Conservation (phyloP, 148 eudicot genomes). For the Cornus suecica region DNA sequence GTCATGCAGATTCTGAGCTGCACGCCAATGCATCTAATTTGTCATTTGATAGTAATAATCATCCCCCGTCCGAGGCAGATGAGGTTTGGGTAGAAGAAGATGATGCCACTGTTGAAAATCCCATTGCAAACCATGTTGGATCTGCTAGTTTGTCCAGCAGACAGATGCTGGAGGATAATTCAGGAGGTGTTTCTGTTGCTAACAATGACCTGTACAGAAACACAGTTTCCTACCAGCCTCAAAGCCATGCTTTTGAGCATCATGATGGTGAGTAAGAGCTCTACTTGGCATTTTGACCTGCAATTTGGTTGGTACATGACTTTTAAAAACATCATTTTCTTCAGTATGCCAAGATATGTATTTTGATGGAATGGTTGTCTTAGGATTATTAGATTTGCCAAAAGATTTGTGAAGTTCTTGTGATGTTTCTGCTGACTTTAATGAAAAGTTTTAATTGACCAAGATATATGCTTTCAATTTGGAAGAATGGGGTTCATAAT, state of each 20-base stretch:
- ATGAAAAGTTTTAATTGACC: neutral
- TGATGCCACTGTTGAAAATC: conserved; percentile 23
- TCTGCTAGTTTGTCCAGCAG: conserved; percentile 40
- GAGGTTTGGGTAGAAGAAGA: conserved; percentile 48
- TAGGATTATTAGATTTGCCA: too few species aligned
- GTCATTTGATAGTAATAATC: conserved; percentile 32
- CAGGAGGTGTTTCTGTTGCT: conserved; percentile 48
- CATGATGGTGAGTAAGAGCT: conserved; percentile 45
- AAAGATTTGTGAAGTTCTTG: neutral
- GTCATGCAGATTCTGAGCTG: conserved; percentile 38
- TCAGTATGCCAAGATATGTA: neutral
- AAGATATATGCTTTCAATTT: neutral
- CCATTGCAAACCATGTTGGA: conserved; percentile 29
- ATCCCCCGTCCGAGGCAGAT: conserved; percentile 26
- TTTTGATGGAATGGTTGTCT: neutral
- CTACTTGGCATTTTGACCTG: neutral
- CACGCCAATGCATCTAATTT: conserved; percentile 34
- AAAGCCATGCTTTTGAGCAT: conserved; percentile 26
- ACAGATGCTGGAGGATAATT: conserved; percentile 42
- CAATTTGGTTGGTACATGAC: neutral
- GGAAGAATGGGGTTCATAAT: neutral
- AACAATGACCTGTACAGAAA: conserved; percentile 50
- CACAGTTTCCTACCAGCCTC: conserved; percentile 51
- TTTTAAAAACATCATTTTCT: neutral
- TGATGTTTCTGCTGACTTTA: neutral